Conservation (phyloP, 2,329 filamentous ascomycete genomes). For the Metarhizium guizhouense region DNA sequence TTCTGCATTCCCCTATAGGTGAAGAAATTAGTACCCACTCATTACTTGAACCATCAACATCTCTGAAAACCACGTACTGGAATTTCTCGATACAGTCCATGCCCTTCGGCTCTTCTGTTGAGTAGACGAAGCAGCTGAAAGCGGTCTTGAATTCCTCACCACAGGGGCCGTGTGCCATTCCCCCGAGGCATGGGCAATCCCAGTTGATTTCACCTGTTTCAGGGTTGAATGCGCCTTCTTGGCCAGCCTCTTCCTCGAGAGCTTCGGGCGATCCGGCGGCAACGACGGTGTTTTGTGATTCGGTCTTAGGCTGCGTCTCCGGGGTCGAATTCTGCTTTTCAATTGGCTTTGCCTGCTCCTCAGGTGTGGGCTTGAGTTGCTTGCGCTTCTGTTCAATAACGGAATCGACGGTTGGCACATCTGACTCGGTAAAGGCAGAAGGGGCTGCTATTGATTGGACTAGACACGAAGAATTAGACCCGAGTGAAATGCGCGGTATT, state of each 20-base stretch:
- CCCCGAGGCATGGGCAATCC: constrained; percentile 95
- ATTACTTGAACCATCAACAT: no score
- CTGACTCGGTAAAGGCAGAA: constrained; percentile 45
- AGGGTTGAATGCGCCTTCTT: constrained; percentile 92
- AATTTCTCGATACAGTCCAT: constrained; percentile 98
- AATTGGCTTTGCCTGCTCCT: constrained; percentile 15
- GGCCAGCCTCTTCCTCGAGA: constrained; percentile 71
- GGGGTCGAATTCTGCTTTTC: constrained; percentile 12
- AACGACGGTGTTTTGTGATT: constrained; percentile 14
- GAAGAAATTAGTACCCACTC: background rate
- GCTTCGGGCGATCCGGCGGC: constrained; percentile 34
- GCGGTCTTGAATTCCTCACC: constrained; percentile 91
- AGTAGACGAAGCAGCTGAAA: constrained; percentile 98
- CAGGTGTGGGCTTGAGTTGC: constrained; percentile 28
- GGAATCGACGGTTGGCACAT: constrained; percentile 57
- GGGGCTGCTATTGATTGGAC: constrained; percentile 30
- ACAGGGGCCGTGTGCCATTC: constrained; percentile 94
- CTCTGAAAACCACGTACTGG: constrained; percentile 53
- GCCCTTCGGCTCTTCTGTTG: constrained; percentile 88
- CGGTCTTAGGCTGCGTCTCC: constrained; percentile 17
- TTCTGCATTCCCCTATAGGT: constrained; percentile 79
- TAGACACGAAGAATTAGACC: constrained; percentile 4
- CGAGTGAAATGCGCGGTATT: background rate
- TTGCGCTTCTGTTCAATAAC: constrained; percentile 55
- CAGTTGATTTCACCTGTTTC: constrained; percentile 99